Base-by-base conservation (phyloP, 345 rosid species). In the Triadica sebifera region DNA sequence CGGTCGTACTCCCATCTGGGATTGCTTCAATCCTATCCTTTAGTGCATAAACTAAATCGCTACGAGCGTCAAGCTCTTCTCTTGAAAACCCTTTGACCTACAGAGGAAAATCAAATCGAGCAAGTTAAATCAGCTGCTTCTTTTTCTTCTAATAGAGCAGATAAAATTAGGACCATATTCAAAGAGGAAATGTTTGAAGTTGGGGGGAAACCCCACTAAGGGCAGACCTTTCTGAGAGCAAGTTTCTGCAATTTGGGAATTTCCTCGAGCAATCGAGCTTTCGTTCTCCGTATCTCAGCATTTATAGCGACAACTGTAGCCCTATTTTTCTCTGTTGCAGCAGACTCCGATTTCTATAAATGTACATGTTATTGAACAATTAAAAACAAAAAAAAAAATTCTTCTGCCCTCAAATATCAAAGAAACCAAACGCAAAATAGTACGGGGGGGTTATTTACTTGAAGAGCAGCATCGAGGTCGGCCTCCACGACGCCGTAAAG, bases 181-280 rank as follows among this genome's bases (percentile, higher is more conserved):
- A 11, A 11, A 20, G n/a, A 10, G 12, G 41, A 39, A 56, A 20
- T 29, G 47, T 5, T 66, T 4, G 16, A 47, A 34, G 19, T 11
- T 22, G 7, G 11, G 7, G 19, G 24, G 8, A 8, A 17, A 51
- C 25, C 61, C 50, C 25, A 34, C 16, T 6, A 39, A 9, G 19
- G 25, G 50, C 69, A 47, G 16, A 79, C 82, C 82, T 75, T 75
- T 29, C 75, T 79, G 50, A 57, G 34, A 62, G 79, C 76, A 15
- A 79, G 73, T 46, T 76, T 71, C 57, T 79, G 82, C 64, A 79
- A 67, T 67, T 79, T 79, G 0, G 76, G 79, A 4, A 71, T 46
- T 58, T 79, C 79, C 64, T 79, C 79, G 15, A 79, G 76, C 73
- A 79, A 71, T 47, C 79, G 72, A 66, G 79, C 79, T 65, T 79